Percentiles rank a stretch among this genome's conserved stretches.
These are phyloP conservation scores for Thyridium curvatum DNA, from an alignment of 2,329 filamentous ascomycete species.

Conservation along the genomic window DNA sequence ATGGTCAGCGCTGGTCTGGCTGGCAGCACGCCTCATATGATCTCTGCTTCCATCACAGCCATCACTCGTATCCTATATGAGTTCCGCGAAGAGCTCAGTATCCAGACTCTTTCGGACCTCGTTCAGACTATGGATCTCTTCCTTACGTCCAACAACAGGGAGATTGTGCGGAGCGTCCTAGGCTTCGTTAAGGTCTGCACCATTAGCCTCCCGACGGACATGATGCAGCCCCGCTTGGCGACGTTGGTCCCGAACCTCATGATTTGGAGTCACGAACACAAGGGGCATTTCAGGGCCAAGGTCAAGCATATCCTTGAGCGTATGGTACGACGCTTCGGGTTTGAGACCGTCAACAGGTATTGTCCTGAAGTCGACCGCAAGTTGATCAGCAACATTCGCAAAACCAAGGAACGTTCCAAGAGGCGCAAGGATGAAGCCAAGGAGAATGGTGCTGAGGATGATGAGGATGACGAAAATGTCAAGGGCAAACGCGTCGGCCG, in stretches of 20 bases:
- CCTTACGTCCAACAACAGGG: slow-evolving; percentile 90
- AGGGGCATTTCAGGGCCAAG: slow-evolving; percentile 92
- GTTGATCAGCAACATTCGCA: slow-evolving; percentile 88
- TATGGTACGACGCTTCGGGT: slow-evolving; percentile 86
- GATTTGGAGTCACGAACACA: slow-evolving; percentile 97
- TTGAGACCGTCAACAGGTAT: slow-evolving; percentile 69
- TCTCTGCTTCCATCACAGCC: slow-evolving; percentile 92
- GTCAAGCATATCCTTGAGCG: slow-evolving; percentile 97
- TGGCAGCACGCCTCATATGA: slow-evolving; percentile 91
- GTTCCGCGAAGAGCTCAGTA: slow-evolving; percentile 61
- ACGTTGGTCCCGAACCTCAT: slow-evolving; percentile 84
- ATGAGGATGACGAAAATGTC: slow-evolving; percentile 44
- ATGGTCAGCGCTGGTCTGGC: slow-evolving; percentile 97
- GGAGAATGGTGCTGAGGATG: slow-evolving; percentile 47
- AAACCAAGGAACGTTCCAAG: slow-evolving; percentile 87
- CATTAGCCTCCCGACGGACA: slow-evolving; percentile 71
- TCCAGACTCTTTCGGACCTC: slow-evolving; percentile 70
- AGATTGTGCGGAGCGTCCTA: slow-evolving; percentile 90
- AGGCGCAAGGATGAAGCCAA: slow-evolving; percentile 71
- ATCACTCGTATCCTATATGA: slow-evolving; percentile 90
- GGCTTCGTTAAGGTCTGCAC: slow-evolving; percentile 97
- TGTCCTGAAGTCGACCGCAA: slow-evolving; percentile 86
- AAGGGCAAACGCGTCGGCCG: slow-evolving; percentile 47
- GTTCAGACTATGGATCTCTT: slow-evolving; percentile 96
- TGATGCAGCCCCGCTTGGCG: slow-evolving; percentile 71